Evolutionary conservation across 2,329 filamentous ascomycete species (phyloP).

Genomic region (Hypocreales sp.): DNA sequence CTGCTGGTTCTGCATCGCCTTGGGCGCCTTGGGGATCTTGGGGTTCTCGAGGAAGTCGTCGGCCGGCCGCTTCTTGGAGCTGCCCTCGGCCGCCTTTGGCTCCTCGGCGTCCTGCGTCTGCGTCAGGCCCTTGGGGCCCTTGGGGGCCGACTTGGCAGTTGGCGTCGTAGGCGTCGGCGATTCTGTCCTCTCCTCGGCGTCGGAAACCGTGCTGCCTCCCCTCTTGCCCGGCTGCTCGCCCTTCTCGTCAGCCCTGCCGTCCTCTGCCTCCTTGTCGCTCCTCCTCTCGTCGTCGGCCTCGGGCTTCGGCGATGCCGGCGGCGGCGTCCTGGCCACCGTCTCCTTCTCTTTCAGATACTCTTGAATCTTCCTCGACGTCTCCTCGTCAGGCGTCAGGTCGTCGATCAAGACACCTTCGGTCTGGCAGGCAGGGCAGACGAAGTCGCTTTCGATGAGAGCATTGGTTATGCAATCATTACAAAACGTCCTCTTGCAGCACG

Average conservation of each 20-base stretch:
- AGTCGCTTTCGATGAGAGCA: constrained; percentile 95
- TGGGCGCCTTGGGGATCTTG: constrained; percentile 48
- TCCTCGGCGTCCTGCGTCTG: constrained; percentile 14
- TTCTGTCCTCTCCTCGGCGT: constrained; percentile 18
- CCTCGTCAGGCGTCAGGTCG: constrained; percentile 72
- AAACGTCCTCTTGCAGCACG: constrained; percentile 95
- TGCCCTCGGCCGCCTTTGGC: constrained; percentile 15
- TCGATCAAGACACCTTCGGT: constrained; percentile 86
- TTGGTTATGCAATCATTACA: constrained; percentile 99
- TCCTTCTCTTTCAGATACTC: constrained; percentile 50
- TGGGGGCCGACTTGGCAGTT: constrained; percentile 12
- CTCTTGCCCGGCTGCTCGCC: constrained; percentile 3
- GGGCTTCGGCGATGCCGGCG: constrained; percentile 14
- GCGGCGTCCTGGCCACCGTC: constrained; percentile 23
- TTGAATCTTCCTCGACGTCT: constrained; percentile 63
- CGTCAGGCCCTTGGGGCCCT: constrained; percentile 12
- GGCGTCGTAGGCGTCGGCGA: constrained; percentile 12
- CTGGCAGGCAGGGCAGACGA: constrained; percentile 84
- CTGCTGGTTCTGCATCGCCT: constrained; percentile 45
- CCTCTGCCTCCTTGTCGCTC: constrained; percentile 16
- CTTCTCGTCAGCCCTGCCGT: constrained; percentile 19
- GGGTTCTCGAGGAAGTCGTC: constrained; percentile 54
- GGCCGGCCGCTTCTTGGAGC: constrained; percentile 66
- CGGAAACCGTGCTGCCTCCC: constrained; percentile 2
- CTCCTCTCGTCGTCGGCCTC: constrained; percentile 27